phyloP scores from a whole-genome alignment of 257 asterid species.

The Cinchona pubescens region DNA sequence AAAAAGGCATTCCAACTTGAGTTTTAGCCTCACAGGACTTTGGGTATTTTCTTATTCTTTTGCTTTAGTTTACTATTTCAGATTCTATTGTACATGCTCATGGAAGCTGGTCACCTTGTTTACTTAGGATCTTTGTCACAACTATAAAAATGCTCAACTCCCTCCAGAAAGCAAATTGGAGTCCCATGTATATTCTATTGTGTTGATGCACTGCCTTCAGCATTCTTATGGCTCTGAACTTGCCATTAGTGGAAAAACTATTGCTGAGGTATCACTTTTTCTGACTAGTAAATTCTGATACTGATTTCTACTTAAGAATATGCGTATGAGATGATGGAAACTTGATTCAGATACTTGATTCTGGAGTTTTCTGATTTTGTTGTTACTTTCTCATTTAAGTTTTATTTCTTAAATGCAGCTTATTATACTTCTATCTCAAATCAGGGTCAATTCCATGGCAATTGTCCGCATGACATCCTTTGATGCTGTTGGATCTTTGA shows the following conservation, averaged over 20 bases:
- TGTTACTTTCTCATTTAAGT: neutral
- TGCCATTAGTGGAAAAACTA: slow-evolving; percentile 45
- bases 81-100: slow-evolving; percentile 9
- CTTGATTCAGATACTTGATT: neutral
- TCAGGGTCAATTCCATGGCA: slow-evolving; percentile 91
- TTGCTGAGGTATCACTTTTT: slow-evolving; percentile 53
- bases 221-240: slow-evolving; percentile 44
- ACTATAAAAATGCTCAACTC: slow-evolving; percentile 48
- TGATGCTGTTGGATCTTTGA: slow-evolving; percentile 40
- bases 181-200: slow-evolving; percentile 70
- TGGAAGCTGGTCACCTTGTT: too few species aligned
- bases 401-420: slow-evolving; percentile 44
- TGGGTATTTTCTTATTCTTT: slow-evolving; percentile 37
- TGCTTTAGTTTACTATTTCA: slow-evolving; percentile 11
- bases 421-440: slow-evolving; percentile 64
- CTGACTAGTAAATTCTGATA: slow-evolving; percentile 6
- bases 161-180: slow-evolving; percentile 71
- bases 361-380: neutral
- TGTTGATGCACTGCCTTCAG: slow-evolving; percentile 73
- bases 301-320: neutral
- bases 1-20: slow-evolving; percentile 34
- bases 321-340: neutral
- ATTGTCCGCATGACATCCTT: slow-evolving; percentile 59
- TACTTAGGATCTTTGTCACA: too few species aligned
- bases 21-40: slow-evolving; percentile 32